Evolutionary conservation across 164 flowering plant species (phyloP), one percentile per base, ranked within the genome.

Genomic region (Pachysandra terminalis): DNA sequence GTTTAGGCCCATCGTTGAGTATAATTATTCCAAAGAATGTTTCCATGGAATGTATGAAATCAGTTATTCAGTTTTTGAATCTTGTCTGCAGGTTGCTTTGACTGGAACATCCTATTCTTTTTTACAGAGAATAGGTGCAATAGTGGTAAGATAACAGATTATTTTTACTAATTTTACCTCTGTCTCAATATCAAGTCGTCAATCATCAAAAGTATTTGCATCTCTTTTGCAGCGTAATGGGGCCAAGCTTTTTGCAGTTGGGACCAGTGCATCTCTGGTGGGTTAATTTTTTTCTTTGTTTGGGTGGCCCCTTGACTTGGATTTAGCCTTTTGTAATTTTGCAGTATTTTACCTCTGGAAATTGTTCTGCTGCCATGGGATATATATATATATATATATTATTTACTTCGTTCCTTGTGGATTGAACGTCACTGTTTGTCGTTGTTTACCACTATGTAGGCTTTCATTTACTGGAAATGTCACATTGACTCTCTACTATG

Each of bases 251-350:
- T 95, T 95, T 77, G 96, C 84, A 10, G 99, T 95, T 68, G 99
- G 99, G 63, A 89, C 98, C 24, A 67, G 81, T 68, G 90, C 98
- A 59, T 95, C 99, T 68, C 78, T 95, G 91, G 98, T 94, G 83
- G 63, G 77, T 51, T 66, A 15, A 35, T 54, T 3, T 64, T 53
- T 69, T 52, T 22, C 26, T 23, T 62, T 15, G n/a, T n/a, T 22
- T 66, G 32, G 63, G 56, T 17, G 49, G 13, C 0, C 17, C 53
- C 13, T 63, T 60, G 37, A 19, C 28, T 66, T 65, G 19, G 65
- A 45, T 62, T 45, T 41, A 41, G 54, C 55, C 35, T 63, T 63
- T 25, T 3, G 5, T 32, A 45, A 12, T 10, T 45, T 45, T 45
- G 14, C 51, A 45, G 51, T 45, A 10, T 45, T 45, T 45, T 45